Conservation (phyloP, 2,329 filamentous ascomycete genomes). For the Diplodia intermedia region DNA sequence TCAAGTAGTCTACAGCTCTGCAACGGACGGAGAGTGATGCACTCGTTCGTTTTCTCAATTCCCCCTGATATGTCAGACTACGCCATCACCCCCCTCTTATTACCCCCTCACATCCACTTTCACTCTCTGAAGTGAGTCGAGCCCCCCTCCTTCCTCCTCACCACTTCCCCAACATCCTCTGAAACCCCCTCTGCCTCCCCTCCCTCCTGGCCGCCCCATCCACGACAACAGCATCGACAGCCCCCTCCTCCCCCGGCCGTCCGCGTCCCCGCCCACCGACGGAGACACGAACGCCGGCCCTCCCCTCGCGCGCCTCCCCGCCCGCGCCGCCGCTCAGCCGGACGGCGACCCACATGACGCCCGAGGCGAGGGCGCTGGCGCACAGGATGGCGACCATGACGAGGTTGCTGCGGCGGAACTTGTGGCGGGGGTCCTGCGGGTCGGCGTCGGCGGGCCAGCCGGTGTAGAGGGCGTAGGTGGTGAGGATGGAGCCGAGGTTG, state of each 20-base stretch:
- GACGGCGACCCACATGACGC: constrained; percentile 72
- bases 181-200: constrained; percentile 50
- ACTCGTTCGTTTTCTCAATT: too few relatives aligned
- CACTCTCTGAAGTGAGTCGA: too few relatives aligned
- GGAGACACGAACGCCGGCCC: constrained; percentile 59
- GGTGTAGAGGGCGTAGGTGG: constrained; percentile 86
- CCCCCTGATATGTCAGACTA: too few relatives aligned
- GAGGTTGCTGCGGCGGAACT: constrained; percentile 83
- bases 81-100: too few relatives aligned
- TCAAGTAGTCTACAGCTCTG: too few relatives aligned
- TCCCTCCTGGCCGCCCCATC: constrained; percentile 53
- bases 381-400: constrained; percentile 87
- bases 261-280: constrained; percentile 57
- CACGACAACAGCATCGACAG: constrained; percentile 51
- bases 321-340: constrained; percentile 39
- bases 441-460: constrained; percentile 86
- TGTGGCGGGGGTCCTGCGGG: constrained; percentile 65
- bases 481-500: constrained; percentile 84
- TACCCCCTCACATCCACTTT: background rate
- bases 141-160: background rate
- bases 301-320: background rate
- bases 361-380: constrained; percentile 75
- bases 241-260: background rate
- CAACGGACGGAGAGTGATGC: too few relatives aligned
- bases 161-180: constrained; percentile 40